Evolutionary conservation across 2,329 filamentous ascomycete genomes (phyloP).

Genomic region (Botrytis aclada): DNA sequence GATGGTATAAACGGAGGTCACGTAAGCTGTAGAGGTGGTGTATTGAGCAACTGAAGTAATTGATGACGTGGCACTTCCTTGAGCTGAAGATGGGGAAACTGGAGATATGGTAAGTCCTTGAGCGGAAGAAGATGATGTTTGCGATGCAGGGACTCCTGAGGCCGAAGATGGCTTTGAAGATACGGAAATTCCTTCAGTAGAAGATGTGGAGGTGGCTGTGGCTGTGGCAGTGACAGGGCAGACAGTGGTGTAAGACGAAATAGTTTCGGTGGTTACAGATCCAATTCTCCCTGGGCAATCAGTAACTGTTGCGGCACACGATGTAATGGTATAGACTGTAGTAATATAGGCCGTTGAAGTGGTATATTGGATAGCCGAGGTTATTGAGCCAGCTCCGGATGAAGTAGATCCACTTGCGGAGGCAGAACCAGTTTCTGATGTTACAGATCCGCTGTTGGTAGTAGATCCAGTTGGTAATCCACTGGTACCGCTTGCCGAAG

Average conservation of each 20-base stretch:
- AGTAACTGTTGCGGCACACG: constrained; percentile 46
- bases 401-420: neutral
- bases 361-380: neutral
- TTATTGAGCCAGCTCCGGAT: neutral
- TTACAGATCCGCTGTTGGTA: neutral
- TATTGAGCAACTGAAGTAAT: neutral
- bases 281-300: constrained; percentile 47
- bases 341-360: constrained; percentile 45
- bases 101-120: neutral
- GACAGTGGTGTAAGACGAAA: constrained; percentile 40
- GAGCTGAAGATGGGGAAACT: neutral
- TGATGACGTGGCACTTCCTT: neutral
- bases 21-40: constrained; percentile 47
- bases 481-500: neutral
- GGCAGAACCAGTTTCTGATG: neutral
- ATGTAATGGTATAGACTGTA: constrained; percentile 49
- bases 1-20: constrained; percentile 49
- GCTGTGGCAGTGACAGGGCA: constrained; percentile 38
- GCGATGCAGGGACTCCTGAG: neutral
- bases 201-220: constrained; percentile 3
- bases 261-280: constrained; percentile 38
- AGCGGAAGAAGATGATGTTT: neutral
- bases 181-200: constrained; percentile 40
- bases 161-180: neutral
- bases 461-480: neutral